Evolutionary conservation across 2,329 filamentous ascomycete species (phyloP).

Genomic region (Aureobasidium mangrovei): DNA sequence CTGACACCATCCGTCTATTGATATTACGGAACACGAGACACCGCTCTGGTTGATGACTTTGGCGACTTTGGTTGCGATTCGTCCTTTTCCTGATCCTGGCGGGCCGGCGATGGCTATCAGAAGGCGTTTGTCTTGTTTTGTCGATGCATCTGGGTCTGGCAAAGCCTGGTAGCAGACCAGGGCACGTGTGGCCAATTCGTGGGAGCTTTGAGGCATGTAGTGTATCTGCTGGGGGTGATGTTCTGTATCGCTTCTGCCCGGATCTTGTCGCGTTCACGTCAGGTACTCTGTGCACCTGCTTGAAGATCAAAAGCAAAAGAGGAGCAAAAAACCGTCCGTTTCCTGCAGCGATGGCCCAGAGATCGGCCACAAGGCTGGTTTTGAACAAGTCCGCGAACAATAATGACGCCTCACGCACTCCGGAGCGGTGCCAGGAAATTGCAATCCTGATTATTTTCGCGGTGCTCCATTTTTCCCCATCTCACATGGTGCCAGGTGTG

Average conservation of each 20-base stretch:
- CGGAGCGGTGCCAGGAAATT: constrained; percentile 3
- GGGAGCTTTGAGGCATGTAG: constrained; percentile 4
- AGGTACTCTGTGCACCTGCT: not conserved
- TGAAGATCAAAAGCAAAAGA: not conserved
- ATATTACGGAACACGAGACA: constrained; percentile 7
- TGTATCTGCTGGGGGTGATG: not conserved
- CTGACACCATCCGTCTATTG: constrained; percentile 8
- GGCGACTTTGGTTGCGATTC: constrained; percentile 3
- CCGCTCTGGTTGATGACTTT: constrained; percentile 9
- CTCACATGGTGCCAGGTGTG: constrained; percentile 11
- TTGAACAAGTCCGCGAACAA: not conserved
- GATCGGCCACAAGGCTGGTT: not conserved
- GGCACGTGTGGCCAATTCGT: constrained; percentile 7
- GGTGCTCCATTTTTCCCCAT: constrained; percentile 11
- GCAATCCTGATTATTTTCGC: constrained; percentile 13
- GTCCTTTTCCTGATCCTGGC: constrained; percentile 6
- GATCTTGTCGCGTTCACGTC: not conserved
- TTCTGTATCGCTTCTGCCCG: not conserved
- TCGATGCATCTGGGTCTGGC: constrained; percentile 4
- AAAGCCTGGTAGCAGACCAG: constrained; percentile 2
- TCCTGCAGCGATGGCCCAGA: not conserved
- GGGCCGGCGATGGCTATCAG: constrained; percentile 8
- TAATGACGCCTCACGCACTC: constrained; percentile 3
- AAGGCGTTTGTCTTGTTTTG: constrained; percentile 8
- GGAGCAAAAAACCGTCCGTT: not conserved